These are phyloP conservation scores for Rachicladosporium sp. DNA, from an alignment of 2,329 filamentous ascomycete genomes.

Conservation along the genomic window DNA sequence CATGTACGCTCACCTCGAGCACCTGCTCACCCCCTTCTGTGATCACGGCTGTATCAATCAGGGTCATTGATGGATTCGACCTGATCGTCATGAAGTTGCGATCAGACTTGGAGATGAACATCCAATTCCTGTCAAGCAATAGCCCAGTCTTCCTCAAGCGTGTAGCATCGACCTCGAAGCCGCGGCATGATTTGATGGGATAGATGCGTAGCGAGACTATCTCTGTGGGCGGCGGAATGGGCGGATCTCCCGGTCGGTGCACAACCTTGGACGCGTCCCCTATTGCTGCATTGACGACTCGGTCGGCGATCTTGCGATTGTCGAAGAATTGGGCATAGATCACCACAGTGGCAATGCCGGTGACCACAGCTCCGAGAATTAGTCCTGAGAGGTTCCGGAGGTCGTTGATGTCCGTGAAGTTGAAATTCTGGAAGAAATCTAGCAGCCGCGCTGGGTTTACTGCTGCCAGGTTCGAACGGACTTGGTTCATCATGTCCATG, in stretches of 20 bases:
- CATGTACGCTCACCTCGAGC: constrained; percentile 38
- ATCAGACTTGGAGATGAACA: constrained; percentile 44
- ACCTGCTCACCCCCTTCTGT: constrained; percentile 22
- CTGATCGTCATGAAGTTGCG: constrained; percentile 52
- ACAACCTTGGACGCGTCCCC: constrained; percentile 12
- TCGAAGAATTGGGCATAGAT: constrained; percentile 14
- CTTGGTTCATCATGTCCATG: no score
- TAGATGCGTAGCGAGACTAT: constrained; percentile 44
- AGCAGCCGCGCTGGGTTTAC: no score
- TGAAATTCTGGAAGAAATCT: constrained; percentile 1
- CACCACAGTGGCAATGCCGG: constrained; percentile 14
- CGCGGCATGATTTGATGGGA: constrained; percentile 55
- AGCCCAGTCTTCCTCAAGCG: constrained; percentile 44
- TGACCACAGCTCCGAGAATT: constrained; percentile 13
- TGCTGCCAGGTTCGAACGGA: no score
- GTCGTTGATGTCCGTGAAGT: constrained; percentile 4
- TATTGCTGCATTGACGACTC: constrained; percentile 11
- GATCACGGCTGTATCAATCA: constrained; percentile 44
- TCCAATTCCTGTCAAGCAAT: constrained; percentile 53
- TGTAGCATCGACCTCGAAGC: constrained; percentile 41
- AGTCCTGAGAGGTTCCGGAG: constrained; percentile 9
- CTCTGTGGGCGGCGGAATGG: constrained; percentile 26
- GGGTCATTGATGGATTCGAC: constrained; percentile 48
- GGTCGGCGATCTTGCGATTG: background rate
- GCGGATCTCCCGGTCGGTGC: constrained; percentile 14